Conservation (phyloP, 2,329 filamentous ascomycete species). For the Apiospora hydei region DNA sequence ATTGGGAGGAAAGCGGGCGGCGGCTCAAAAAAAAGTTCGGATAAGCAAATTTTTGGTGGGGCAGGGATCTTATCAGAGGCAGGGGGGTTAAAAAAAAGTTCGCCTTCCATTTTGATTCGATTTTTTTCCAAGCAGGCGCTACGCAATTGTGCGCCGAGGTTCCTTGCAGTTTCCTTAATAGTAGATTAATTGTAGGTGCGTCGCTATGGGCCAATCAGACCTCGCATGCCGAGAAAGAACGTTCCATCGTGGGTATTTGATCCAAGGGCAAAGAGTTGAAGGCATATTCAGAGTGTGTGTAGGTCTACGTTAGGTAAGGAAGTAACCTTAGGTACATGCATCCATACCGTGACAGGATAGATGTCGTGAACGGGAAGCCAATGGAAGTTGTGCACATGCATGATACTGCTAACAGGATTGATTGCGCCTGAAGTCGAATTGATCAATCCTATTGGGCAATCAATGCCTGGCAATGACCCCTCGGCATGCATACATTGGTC, state of each 20-base stretch:
- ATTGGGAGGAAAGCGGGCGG: slow-evolving; percentile 13
- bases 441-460: not conserved
- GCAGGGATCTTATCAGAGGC: slow-evolving; percentile 2
- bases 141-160: slow-evolving; percentile 22
- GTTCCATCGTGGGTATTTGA: no score
- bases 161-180: slow-evolving; percentile 9
- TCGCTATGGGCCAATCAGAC: not conserved
- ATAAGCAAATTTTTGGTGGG: slow-evolving; percentile 22
- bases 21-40: slow-evolving; percentile 20
- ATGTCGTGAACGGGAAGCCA: not conserved
- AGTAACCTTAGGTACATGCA: not conserved
- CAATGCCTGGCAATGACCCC: not conserved
- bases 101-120: slow-evolving; percentile 10
- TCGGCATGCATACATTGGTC: not conserved
- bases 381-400: not conserved
- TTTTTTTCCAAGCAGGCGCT: slow-evolving; percentile 8
- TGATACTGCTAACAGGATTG: not conserved
- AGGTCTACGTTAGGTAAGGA: not conserved
- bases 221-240: not conserved
- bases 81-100: slow-evolving; percentile 5
- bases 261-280: not conserved
- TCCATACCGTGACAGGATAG: not conserved
- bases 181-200: not conserved
- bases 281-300: not conserved
- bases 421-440: not conserved